These are phyloP conservation scores for Schizonepeta tenuifolia DNA, from an alignment of 257 asterid species.

Conservation along the genomic window DNA sequence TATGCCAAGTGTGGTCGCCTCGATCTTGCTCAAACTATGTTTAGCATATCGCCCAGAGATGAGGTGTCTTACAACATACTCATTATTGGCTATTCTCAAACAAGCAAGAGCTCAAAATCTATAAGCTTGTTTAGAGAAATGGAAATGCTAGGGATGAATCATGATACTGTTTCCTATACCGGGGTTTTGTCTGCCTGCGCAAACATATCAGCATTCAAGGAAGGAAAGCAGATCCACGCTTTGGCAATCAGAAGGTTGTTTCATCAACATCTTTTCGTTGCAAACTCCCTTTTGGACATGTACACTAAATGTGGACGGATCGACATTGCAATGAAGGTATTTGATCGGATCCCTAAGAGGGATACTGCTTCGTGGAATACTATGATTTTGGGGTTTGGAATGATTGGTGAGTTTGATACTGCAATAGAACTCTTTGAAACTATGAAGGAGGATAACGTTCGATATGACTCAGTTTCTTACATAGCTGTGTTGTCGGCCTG, in stretches of 20 bases:
- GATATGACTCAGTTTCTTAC: background rate
- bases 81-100: background rate
- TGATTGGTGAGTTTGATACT: background rate
- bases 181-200: conserved; percentile 10
- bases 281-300: background rate
- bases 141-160: background rate
- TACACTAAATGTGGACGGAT: conserved; percentile 3
- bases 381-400: background rate
- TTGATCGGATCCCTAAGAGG: background rate
- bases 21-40: conserved; percentile 5
- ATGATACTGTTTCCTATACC: background rate
- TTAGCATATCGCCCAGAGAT: background rate
- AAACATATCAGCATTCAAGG: background rate
- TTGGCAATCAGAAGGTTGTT: background rate
- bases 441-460: background rate
- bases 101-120: conserved; percentile 1
- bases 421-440: background rate
- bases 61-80: background rate
- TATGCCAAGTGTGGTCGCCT: conserved; percentile 7
- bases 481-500: background rate
- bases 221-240: background rate
- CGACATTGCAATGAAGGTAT: background rate
- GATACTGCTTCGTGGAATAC: conserved; percentile 11
- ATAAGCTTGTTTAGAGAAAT: background rate
- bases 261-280: background rate